A percentile compares a stretch with the other conserved stretches of the same genome.
These are phyloP conservation scores for Wallacemonas sp. DNA, from an alignment of 208 protist species.

Conservation along the genomic window DNA sequence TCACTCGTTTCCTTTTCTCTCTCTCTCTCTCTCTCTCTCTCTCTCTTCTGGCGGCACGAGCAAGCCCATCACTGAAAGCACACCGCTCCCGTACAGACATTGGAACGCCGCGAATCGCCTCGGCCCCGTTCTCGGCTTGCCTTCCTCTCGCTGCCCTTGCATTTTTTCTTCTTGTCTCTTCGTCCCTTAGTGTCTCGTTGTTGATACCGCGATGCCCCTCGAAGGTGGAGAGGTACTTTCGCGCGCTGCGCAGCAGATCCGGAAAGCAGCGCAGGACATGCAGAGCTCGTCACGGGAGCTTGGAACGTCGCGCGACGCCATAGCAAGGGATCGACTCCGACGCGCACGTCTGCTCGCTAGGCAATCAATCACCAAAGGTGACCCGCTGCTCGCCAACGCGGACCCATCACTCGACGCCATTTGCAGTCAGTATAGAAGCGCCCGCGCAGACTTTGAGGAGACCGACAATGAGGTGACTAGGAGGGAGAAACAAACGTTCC, in stretches of 20 bases:
- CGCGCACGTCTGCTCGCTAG: conserved; percentile 48
- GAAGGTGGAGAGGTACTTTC: conserved; percentile 60
- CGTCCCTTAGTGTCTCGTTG: neutral
- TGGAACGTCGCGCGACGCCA: conserved; percentile 54
- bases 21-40: too few species aligned
- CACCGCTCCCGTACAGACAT: too few species aligned
- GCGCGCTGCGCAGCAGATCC: conserved; percentile 54
- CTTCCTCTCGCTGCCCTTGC: too few species aligned
- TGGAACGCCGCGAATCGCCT: too few species aligned
- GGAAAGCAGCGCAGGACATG: conserved; percentile 51
- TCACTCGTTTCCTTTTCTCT: too few species aligned
- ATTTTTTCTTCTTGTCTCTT: neutral
- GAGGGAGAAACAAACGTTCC: conserved; percentile 63
- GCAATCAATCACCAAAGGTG: conserved; percentile 43
- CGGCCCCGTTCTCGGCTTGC: too few species aligned
- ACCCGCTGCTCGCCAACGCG: conserved; percentile 19
- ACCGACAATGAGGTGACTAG: conserved; percentile 53
- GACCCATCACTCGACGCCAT: conserved; percentile 34
- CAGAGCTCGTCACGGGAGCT: conserved; percentile 49
- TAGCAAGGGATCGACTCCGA: conserved; percentile 58
- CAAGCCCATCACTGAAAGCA: too few species aligned
- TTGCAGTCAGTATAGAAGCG: conserved; percentile 43
- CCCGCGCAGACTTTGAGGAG: conserved; percentile 39
- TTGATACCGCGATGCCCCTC: conserved; percentile 41
- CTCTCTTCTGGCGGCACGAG: too few species aligned